These are phyloP conservation scores for Pholiota microspora DNA, from an alignment of 768 basidiomycete species.

Conservation along the genomic window DNA sequence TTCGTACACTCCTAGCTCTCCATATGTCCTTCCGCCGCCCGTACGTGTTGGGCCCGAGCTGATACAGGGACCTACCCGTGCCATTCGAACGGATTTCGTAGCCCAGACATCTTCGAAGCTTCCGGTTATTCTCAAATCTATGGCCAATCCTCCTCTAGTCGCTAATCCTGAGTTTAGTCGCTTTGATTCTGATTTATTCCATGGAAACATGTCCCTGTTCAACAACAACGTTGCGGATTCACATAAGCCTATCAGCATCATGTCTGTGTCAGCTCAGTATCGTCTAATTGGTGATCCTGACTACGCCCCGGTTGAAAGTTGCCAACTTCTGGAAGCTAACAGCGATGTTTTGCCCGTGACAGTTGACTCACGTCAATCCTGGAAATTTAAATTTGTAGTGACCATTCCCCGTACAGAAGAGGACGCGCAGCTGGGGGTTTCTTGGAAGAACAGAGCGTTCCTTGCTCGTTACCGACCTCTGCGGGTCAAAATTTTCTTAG, in stretches of 20 bases:
- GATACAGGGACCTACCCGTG: conserved; percentile 27
- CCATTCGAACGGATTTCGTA: conserved; percentile 36
- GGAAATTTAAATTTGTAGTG: conserved; percentile 27
- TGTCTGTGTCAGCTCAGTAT: conserved; percentile 29
- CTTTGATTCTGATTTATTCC: conserved; percentile 26
- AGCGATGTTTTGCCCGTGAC: conserved; percentile 33
- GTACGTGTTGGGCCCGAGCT: conserved; percentile 32
- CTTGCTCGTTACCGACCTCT: conserved; percentile 32
- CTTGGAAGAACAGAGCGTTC: conserved; percentile 34
- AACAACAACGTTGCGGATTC: conserved; percentile 34
- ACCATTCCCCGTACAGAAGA: conserved; percentile 31
- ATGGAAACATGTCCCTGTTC: conserved; percentile 33
- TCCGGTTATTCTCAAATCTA: conserved; percentile 30
- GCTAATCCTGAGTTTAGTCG: conserved; percentile 30
- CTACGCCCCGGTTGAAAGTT: conserved; percentile 28
- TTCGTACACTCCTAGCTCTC: conserved; percentile 29
- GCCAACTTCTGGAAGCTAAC: conserved; percentile 21
- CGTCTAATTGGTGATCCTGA: conserved; percentile 33
- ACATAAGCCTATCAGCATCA: conserved; percentile 31
- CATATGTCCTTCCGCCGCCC: conserved; percentile 31
- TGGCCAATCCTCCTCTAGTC: conserved; percentile 33
- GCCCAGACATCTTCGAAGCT: conserved; percentile 28
- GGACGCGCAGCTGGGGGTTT: conserved; percentile 25
- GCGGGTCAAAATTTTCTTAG: conserved; percentile 32
- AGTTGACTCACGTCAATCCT: conserved; percentile 37